Conservation (phyloP, 2,329 filamentous ascomycete genomes). For the Botrytis sinoallii region DNA sequence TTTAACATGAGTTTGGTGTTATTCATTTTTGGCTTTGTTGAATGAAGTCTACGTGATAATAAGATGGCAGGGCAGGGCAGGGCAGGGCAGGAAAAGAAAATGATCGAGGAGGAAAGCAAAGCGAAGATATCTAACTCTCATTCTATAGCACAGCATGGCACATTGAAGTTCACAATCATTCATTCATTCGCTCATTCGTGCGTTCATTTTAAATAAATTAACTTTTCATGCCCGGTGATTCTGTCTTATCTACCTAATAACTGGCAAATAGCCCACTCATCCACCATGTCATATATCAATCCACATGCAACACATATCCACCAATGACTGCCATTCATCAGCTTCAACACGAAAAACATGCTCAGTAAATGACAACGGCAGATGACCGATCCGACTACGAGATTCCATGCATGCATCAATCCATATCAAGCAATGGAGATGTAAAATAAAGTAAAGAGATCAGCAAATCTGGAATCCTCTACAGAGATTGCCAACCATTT, state of each 20-base stretch:
- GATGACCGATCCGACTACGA: not conserved
- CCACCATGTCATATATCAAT: not conserved
- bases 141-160: not conserved
- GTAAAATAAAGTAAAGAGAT: not conserved
- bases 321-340: not conserved
- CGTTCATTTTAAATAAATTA: not conserved
- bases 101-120: not conserved
- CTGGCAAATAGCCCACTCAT: not conserved
- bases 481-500: not conserved
- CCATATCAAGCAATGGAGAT: not conserved
- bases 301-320: not conserved
- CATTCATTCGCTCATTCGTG: not conserved
- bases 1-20: not conserved
- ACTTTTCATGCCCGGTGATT: not conserved
- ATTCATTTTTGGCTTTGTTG: not conserved
- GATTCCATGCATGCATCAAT: not conserved
- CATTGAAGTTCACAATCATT: not conserved
- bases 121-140: not conserved
- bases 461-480: not conserved
- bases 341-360: not conserved
- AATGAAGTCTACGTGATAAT: not conserved
- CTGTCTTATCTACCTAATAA: not conserved
- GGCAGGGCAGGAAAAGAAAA: not conserved
- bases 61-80: not conserved
- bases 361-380: not conserved